Conservation (phyloP, 148 eudicot genomes). For the Fallopia convolvulus region DNA sequence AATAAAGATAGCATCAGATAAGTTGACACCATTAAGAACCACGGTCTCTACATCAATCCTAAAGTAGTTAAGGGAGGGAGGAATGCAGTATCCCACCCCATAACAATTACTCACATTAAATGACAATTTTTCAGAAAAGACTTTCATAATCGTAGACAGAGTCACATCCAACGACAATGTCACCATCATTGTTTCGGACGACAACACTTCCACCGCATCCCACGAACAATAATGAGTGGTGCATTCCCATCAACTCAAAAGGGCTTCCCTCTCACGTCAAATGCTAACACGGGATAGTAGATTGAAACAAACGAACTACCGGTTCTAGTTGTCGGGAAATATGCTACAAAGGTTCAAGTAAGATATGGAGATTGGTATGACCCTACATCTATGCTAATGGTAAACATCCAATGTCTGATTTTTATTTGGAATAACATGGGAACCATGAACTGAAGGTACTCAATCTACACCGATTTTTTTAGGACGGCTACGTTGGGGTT, state of each 20-base stretch:
- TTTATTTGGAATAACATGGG: background rate
- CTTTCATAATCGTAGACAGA: background rate
- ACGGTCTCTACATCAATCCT: background rate
- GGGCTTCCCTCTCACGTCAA: slow-evolving; percentile 3
- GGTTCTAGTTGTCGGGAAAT: too few relatives aligned
- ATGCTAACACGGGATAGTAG: background rate
- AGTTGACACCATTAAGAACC: background rate
- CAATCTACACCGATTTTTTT: background rate
- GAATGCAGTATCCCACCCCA: background rate
- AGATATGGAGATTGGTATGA: too few relatives aligned
- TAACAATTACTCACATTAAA: too few relatives aligned
- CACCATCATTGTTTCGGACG: background rate
- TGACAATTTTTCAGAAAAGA: too few relatives aligned
- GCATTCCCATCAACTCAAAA: background rate
- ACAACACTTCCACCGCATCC: background rate
- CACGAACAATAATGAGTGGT: background rate
- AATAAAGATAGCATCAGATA: background rate
- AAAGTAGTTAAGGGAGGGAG: background rate
- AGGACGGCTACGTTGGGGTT: too few relatives aligned
- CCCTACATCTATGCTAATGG: too few relatives aligned
- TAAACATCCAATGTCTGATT: too few relatives aligned
- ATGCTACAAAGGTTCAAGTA: too few relatives aligned
- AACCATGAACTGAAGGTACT: background rate
- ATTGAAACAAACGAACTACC: too few relatives aligned
- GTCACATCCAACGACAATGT: background rate